Conservation (phyloP, 2,329 filamentous ascomycete species). For the Pseudogymnoascus sp. region DNA sequence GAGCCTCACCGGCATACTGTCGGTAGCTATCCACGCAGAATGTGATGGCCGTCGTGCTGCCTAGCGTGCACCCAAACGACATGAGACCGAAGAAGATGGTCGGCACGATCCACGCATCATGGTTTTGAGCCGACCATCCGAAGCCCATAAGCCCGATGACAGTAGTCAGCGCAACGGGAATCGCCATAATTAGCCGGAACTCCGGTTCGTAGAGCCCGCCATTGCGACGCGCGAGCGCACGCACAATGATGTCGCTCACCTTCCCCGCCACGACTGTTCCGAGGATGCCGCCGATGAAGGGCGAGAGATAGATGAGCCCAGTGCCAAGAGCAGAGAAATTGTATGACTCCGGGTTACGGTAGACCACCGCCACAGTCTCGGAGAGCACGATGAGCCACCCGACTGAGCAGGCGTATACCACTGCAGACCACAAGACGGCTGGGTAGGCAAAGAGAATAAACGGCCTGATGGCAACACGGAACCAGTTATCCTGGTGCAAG, state of each 20-base stretch:
- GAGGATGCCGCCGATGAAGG: conserved; percentile 79
- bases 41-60: conserved; percentile 84
- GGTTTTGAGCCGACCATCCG: conserved; percentile 77
- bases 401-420: conserved; percentile 78
- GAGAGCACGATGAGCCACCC: conserved; percentile 95
- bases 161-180: conserved; percentile 70
- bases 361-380: conserved; percentile 76
- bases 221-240: conserved; percentile 72
- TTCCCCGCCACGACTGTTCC: conserved; percentile 89
- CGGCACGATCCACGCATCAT: conserved; percentile 79
- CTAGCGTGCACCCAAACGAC: conserved; percentile 84
- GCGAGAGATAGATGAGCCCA: conserved; percentile 81
- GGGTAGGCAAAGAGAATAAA: conserved; percentile 86
- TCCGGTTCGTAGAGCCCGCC: conserved; percentile 95
- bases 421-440: conserved; percentile 76
- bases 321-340: conserved; percentile 74
- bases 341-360: conserved; percentile 59
- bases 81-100: conserved; percentile 89
- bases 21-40: conserved; percentile 91
- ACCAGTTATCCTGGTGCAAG: conserved; percentile 69
- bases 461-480: conserved; percentile 66
- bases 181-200: conserved; percentile 80
- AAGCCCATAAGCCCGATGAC: conserved; percentile 87
- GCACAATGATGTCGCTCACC: conserved; percentile 77
- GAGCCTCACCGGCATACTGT: conserved; percentile 85